Evolutionary conservation across 768 basidiomycete genomes (phyloP).

Genomic region (Suillus bovinus): DNA sequence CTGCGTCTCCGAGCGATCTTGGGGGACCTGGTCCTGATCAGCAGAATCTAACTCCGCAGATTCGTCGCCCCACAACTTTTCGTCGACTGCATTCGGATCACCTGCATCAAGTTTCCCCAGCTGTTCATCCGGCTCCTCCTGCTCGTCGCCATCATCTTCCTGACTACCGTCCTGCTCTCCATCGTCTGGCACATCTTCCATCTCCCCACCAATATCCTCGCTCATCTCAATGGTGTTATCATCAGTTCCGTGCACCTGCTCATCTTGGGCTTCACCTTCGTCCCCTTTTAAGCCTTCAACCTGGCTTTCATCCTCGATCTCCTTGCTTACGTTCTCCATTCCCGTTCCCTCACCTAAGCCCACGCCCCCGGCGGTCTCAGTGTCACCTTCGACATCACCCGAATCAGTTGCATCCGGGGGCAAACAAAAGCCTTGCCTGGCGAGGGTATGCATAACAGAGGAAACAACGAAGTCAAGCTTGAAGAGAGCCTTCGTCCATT

Average conservation of each 20-base stretch:
- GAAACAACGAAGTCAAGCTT: slow-evolving; percentile 82
- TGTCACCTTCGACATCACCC: slow-evolving; percentile 47
- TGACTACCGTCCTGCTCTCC: slow-evolving; percentile 48
- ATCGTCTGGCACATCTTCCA: slow-evolving; percentile 81
- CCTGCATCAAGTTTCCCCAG: slow-evolving; percentile 78
- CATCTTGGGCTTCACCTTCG: slow-evolving; percentile 37
- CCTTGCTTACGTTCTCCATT: slow-evolving; percentile 84
- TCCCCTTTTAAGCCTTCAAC: slow-evolving; percentile 89
- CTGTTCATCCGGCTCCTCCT: slow-evolving; percentile 78
- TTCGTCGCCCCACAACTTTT: slow-evolving; percentile 97
- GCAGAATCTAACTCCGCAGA: slow-evolving; percentile 50
- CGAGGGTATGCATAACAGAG: slow-evolving; percentile 69
- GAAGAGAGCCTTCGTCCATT: slow-evolving; percentile 77
- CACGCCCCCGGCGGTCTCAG: slow-evolving; percentile 59
- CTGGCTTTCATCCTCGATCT: slow-evolving; percentile 95
- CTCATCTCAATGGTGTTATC: slow-evolving; percentile 89
- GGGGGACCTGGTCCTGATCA: slow-evolving; percentile 55
- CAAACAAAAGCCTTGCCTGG: slow-evolving; percentile 89
- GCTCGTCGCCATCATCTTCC: slow-evolving; percentile 47
- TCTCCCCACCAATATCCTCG: slow-evolving; percentile 82
- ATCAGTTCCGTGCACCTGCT: slow-evolving; percentile 46
- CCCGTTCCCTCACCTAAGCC: slow-evolving; percentile 91
- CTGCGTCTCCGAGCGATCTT: slow-evolving; percentile 57
- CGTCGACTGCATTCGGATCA: slow-evolving; percentile 86
- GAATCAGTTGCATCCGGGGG: slow-evolving; percentile 72